Evolutionary conservation across 176 grass and related monocot genomes (phyloP).

Genomic region (Phoenix roebelenii): DNA sequence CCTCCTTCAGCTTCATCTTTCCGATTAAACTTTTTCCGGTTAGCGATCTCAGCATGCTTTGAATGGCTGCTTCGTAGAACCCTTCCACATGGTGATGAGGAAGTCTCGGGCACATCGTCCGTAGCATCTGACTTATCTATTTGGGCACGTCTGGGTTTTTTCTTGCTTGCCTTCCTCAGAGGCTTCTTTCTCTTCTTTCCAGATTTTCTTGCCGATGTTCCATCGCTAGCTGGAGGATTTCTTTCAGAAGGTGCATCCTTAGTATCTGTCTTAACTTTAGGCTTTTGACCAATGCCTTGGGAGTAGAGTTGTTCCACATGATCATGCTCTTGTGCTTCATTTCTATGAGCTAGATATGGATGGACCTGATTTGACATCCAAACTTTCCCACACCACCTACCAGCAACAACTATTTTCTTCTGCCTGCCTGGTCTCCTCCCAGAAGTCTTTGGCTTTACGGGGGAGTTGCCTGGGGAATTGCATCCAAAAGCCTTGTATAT

Average conservation of each 20-base stretch:
- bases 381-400: conserved; percentile 82
- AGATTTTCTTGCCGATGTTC: conserved; percentile 15
- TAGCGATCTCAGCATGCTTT: not conserved
- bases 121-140: conserved; percentile 5
- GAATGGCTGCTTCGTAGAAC: conserved; percentile 34
- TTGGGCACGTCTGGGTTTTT: conserved; percentile 24
- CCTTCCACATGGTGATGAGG: conserved; percentile 17
- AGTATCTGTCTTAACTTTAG: conserved; percentile 6
- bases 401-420: conserved; percentile 59
- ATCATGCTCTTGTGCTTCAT: conserved; percentile 33
- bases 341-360: conserved; percentile 42
- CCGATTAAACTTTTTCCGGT: not conserved
- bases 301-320: conserved; percentile 17
- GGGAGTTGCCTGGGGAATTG: conserved; percentile 36
- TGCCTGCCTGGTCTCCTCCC: conserved; percentile 37
- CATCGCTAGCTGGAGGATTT: conserved; percentile 7
- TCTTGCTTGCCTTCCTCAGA: conserved; percentile 25
- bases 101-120: conserved; percentile 23
- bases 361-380: conserved; percentile 90
- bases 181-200: conserved; percentile 27
- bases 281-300: conserved; percentile 15
- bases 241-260: conserved; percentile 21
- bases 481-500: conserved; percentile 73
- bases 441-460: conserved; percentile 33
- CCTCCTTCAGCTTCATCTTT: conserved; percentile 29